Percentiles rank a stretch among this genome's conserved stretches.
Evolutionary conservation across 2,329 filamentous ascomycete genomes (phyloP).

Genomic region (Aspergillus candidus): DNA sequence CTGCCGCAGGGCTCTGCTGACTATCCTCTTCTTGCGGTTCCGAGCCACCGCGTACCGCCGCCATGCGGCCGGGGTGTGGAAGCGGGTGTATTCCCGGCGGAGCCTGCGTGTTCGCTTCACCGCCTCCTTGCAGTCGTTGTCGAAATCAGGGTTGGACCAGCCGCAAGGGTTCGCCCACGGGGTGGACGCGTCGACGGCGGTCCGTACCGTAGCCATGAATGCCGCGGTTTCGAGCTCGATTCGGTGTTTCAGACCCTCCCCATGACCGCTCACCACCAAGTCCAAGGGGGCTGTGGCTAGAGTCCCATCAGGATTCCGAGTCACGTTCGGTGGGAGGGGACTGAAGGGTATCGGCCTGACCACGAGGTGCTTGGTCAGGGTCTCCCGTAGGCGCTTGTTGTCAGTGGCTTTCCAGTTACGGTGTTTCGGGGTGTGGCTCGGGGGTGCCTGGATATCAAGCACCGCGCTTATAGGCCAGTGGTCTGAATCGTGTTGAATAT

Average conservation of each 20-base stretch:
- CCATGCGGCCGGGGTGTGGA: constrained; percentile 1
- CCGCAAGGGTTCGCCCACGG: constrained; percentile 18
- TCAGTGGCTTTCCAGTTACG: constrained; percentile 11
- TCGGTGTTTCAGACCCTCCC: constrained; percentile 4
- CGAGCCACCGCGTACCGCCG: constrained; percentile 12
- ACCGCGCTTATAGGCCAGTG: constrained; percentile 5
- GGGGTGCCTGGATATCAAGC: not conserved
- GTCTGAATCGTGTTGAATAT: constrained; percentile 21
- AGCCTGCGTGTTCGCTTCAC: constrained; percentile 4
- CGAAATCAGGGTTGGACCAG: constrained; percentile 18
- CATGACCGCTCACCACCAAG: too few species aligned
- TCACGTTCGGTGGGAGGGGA: too few species aligned
- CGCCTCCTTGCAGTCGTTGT: constrained; percentile 15
- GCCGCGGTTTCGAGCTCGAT: constrained; percentile 11
- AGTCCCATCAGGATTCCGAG: too few species aligned
- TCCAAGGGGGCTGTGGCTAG: too few species aligned
- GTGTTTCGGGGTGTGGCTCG: not conserved
- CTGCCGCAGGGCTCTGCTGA: constrained; percentile 12
- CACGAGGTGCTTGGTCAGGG: constrained; percentile 5
- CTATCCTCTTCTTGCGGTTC: constrained; percentile 21
- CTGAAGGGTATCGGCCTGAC: not conserved
- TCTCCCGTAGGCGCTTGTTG: constrained; percentile 9
- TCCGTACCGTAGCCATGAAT: constrained; percentile 11
- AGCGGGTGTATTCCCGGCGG: not conserved
- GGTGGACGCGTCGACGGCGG: constrained; percentile 18